Conservation (phyloP, 2,329 filamentous ascomycete genomes). For the Cercospora sesami region DNA sequence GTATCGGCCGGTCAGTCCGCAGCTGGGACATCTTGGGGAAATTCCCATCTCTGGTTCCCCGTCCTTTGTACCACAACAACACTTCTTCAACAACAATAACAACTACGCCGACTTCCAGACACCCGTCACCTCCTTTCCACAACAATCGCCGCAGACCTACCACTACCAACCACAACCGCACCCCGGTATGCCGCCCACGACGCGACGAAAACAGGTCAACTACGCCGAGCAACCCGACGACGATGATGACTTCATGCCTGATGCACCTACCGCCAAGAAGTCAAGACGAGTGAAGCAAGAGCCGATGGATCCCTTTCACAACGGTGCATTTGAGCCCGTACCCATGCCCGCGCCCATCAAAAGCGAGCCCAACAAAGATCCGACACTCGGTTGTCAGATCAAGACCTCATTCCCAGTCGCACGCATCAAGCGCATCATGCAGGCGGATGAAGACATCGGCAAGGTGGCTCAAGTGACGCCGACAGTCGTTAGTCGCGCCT, state of each 20-base stretch:
- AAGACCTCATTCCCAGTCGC: slow-evolving; percentile 96
- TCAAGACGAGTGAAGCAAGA: slow-evolving; percentile 27
- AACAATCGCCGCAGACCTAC: slow-evolving; percentile 17
- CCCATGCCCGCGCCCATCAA: slow-evolving; percentile 23
- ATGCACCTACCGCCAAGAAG: slow-evolving; percentile 29
- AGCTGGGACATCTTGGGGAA: slow-evolving; percentile 13
- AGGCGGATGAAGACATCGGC: slow-evolving; percentile 96
- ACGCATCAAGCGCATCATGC: slow-evolving; percentile 98
- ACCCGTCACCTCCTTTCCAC: slow-evolving; percentile 27
- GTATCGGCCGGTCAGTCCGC: slow-evolving; percentile 9
- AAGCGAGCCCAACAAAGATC: slow-evolving; percentile 30
- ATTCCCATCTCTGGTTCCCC: slow-evolving; percentile 4
- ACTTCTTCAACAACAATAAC: slow-evolving; percentile 11
- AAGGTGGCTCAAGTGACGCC: slow-evolving; percentile 98
- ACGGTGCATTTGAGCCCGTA: slow-evolving; percentile 13
- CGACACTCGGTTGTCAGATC: slow-evolving; percentile 63
- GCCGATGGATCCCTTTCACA: slow-evolving; percentile 11
- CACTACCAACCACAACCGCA: slow-evolving; percentile 26
- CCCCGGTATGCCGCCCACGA: slow-evolving; percentile 27
- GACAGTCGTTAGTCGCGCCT: slow-evolving; percentile 81
- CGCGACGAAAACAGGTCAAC: slow-evolving; percentile 22
- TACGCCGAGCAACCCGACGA: slow-evolving; percentile 25
- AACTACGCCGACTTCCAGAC: slow-evolving; percentile 23
- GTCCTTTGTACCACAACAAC: slow-evolving; percentile 16
- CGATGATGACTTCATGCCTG: slow-evolving; percentile 38